Evolutionary conservation across 495 filamentous ascomycete genomes (phyloP).

Genomic region (Mytilinidion resinicola): DNA sequence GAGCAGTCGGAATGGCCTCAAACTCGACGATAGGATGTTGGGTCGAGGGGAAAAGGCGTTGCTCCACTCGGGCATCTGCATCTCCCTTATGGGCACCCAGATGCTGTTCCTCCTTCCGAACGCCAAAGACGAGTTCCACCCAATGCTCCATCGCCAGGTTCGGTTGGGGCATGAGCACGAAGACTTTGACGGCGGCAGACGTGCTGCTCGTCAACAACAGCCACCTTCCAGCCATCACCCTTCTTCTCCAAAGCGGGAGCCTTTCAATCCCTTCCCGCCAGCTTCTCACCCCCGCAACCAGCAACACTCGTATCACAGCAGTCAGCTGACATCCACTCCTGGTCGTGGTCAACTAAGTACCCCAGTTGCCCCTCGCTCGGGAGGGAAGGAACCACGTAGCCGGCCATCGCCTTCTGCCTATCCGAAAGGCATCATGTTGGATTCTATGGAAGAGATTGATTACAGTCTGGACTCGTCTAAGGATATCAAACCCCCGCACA

Average conservation of each 20-base stretch:
- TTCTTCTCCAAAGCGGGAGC: constrained; percentile 25
- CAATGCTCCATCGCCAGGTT: constrained; percentile 24
- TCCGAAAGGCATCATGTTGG: constrained; percentile 63
- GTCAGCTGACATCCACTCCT: constrained; percentile 24
- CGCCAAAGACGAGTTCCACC: constrained; percentile 20
- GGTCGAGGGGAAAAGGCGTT: constrained; percentile 57
- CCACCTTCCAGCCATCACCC: constrained; percentile 23
- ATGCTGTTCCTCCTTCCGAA: constrained; percentile 96
- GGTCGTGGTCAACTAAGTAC: constrained; percentile 21
- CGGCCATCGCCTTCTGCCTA: constrained; percentile 54
- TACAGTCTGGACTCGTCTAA: constrained; percentile 73
- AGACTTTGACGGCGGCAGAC: constrained; percentile 17
- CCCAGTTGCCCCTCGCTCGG: constrained; percentile 14
- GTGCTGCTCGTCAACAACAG: constrained; percentile 8
- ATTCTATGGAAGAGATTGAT: constrained; percentile 73
- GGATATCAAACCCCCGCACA: constrained; percentile 89
- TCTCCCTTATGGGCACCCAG: constrained; percentile 84
- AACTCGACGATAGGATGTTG: constrained; percentile 63
- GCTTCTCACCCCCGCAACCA: constrained; percentile 18
- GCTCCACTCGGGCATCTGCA: constrained; percentile 76
- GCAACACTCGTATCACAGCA: constrained; percentile 15
- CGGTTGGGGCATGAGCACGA: constrained; percentile 23
- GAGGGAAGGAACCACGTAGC: constrained; percentile 21
- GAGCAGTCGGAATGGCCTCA: constrained; percentile 84
- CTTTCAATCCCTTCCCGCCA: constrained; percentile 22